These are phyloP conservation scores for Exophiala viscosa DNA, from an alignment of 2,329 filamentous ascomycete species.

Conservation along the genomic window DNA sequence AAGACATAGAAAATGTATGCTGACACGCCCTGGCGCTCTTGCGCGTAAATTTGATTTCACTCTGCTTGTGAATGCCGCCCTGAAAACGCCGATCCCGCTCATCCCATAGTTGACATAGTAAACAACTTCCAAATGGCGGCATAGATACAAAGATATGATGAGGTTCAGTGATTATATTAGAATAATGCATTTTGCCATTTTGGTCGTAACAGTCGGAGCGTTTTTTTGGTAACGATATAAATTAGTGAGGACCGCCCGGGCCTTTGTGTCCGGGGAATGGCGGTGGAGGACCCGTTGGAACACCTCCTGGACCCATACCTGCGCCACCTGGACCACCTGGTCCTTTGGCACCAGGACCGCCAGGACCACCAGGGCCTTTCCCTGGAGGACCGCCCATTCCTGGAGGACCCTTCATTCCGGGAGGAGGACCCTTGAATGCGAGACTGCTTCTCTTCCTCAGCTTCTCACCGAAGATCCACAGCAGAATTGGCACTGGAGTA, in stretches of 20 bases:
- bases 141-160: conserved; percentile 19
- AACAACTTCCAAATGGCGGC: conserved; percentile 10
- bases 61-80: conserved; percentile 5
- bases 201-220: neutral
- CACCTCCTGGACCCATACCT: conserved; percentile 16
- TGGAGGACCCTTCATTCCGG: conserved; percentile 19
- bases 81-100: conserved; percentile 22
- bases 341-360: conserved; percentile 13
- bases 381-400: conserved; percentile 21
- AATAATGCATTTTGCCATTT: conserved; percentile 9
- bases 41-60: conserved; percentile 2
- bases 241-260: conserved; percentile 8
- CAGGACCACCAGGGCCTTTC: conserved; percentile 10
- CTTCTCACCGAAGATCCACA: conserved; percentile 46
- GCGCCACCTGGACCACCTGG: conserved; percentile 17
- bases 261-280: conserved; percentile 12
- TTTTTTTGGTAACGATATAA: conserved; percentile 1
- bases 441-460: conserved; percentile 35
- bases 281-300: conserved; percentile 13
- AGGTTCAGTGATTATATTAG: conserved; percentile 18
- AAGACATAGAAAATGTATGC: no score
- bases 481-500: conserved; percentile 42
- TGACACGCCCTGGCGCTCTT: conserved; percentile 4
- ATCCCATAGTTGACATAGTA: conserved; percentile 23
- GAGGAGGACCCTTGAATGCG: conserved; percentile 24